Evolutionary conservation across 805 yeast genomes (phyloP), one percentile per base, ranked within the genome.

Genomic region (Scheffersomyces lignosus): DNA sequence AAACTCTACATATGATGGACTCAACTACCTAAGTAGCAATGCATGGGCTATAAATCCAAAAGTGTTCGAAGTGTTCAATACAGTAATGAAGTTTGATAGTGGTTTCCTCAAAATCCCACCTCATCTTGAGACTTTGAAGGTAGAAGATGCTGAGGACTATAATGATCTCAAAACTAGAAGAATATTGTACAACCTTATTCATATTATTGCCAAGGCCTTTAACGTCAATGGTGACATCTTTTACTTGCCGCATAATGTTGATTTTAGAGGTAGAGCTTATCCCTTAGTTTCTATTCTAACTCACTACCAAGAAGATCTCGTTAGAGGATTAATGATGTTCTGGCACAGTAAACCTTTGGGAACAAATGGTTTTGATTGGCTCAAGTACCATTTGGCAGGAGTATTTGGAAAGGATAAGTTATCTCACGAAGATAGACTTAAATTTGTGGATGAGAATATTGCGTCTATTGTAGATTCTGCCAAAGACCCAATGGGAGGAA

Each of bases 211-310:
- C 2, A 49, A 52, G 6, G 50, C 64, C 1, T 54, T 53, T 29
- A 55, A 48, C 4, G 39, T 41, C 13, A 58, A 58, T 36, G 72
- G 71, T 8, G 71, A 66, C 23, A 47, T 55, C 15, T 39, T 70
- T 9, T 70, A 55, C 38, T 49, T 62, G 14, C 72, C 73, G 1
- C 71, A 69, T 37, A 41, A 48, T 5, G 41, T 62, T 28, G 75
- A 70, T 44, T 70, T 69, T 35, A 48, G 75, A 30, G 71, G 73
- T 4, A 44, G 75, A 15, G 62, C 62, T 1, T 70, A 70, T 41
- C 71, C 75, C 1, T 47, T 59, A 49, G 64, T 60, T 0, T 60
- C 71, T 7, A 28, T 52, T 15, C 42, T 69, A 20, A 51, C 64
- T 3, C 66, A 66, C 35, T 62, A 67, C 27, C 57, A 54, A 27